phyloP scores from a whole-genome alignment of 805 yeast genomes.

The Barnettozyma botsteinii region DNA sequence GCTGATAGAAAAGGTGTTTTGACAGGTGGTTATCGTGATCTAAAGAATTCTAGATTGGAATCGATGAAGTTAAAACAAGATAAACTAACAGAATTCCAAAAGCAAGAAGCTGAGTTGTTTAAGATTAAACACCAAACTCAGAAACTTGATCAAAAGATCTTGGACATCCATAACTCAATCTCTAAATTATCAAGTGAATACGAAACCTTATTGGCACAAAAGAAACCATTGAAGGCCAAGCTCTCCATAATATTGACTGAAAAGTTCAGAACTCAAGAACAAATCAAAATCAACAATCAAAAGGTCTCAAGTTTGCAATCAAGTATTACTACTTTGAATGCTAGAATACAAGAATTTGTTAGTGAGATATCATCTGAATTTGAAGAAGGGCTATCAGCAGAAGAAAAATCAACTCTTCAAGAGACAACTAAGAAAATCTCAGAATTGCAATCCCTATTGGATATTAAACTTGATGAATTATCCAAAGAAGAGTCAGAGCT shows the following conservation, averaged over 20 bases:
- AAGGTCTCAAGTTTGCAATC: slow-evolving; percentile 6
- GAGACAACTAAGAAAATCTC: slow-evolving; percentile 33
- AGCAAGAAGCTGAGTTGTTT: slow-evolving; percentile 34
- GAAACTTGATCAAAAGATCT: slow-evolving; percentile 46
- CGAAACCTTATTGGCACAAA: slow-evolving; percentile 37
- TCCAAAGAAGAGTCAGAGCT: slow-evolving; percentile 42
- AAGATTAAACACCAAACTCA: slow-evolving; percentile 35
- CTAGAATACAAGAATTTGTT: slow-evolving; percentile 32
- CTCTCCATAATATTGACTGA: slow-evolving; percentile 38
- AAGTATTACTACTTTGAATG: slow-evolving; percentile 19
- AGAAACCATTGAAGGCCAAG: slow-evolving; percentile 40
- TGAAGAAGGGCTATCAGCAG: slow-evolving; percentile 41
- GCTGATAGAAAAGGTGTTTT: slow-evolving; percentile 80
- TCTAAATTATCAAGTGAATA: slow-evolving; percentile 29
- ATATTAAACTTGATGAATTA: slow-evolving; percentile 34
- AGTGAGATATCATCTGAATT: slow-evolving; percentile 52
- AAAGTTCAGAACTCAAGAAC: slow-evolving; percentile 39
- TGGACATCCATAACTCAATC: slow-evolving; percentile 41
- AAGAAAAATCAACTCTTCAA: slow-evolving; percentile 41
- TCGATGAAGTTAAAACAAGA: slow-evolving; percentile 51
- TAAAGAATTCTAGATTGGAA: slow-evolving; percentile 62
- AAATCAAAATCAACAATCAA: slow-evolving; percentile 24
- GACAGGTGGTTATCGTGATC: slow-evolving; percentile 83
- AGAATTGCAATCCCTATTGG: slow-evolving; percentile 35
- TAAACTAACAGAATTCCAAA: slow-evolving; percentile 44